Percentiles rank a stretch among this genome's conserved stretches.
These are phyloP conservation scores for Saprolegnia parasitica DNA, from an alignment of 352 stramenopile genomes.

Conservation along the genomic window DNA sequence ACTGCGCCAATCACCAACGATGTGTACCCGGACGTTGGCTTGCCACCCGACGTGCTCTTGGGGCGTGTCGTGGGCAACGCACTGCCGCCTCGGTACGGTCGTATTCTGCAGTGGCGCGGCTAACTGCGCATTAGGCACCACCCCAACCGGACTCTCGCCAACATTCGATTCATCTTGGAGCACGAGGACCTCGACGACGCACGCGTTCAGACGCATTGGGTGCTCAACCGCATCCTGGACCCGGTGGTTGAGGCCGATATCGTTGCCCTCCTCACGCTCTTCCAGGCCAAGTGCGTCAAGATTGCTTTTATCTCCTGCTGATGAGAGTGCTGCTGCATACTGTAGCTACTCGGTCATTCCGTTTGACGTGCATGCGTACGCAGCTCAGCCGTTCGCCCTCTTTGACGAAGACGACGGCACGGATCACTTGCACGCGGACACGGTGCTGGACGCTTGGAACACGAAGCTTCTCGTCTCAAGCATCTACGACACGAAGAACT, in stretches of 20 bases:
- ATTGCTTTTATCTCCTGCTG: neutral
- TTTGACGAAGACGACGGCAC: slow-evolving; percentile 40
- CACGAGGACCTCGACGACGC: slow-evolving; percentile 41
- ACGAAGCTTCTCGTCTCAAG: slow-evolving; percentile 35
- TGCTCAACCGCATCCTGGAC: slow-evolving; percentile 50
- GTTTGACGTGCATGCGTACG: slow-evolving; percentile 38
- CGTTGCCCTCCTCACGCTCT: slow-evolving; percentile 36
- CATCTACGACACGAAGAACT: slow-evolving; percentile 48
- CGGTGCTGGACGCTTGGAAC: slow-evolving; percentile 36
- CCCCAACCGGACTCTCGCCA: slow-evolving; percentile 37
- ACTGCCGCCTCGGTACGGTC: slow-evolving; percentile 39
- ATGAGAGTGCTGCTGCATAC: neutral
- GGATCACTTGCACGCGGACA: slow-evolving; percentile 29
- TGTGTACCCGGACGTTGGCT: too few relatives aligned
- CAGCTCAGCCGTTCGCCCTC: slow-evolving; percentile 38
- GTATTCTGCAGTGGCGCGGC: too few relatives aligned
- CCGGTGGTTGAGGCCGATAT: slow-evolving; percentile 32
- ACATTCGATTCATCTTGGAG: slow-evolving; percentile 51
- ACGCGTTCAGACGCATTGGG: slow-evolving; percentile 41
- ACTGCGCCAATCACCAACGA: too few relatives aligned
- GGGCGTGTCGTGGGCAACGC: slow-evolving; percentile 45
- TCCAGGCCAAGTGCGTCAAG: slow-evolving; percentile 28
- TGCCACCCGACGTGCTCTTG: slow-evolving; percentile 6
- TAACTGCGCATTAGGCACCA: slow-evolving; percentile 37
- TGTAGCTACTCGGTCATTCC: slow-evolving; percentile 42